These are phyloP conservation scores for Hypocrella siamensis DNA, from an alignment of 2,329 filamentous ascomycete genomes.

Conservation along the genomic window DNA sequence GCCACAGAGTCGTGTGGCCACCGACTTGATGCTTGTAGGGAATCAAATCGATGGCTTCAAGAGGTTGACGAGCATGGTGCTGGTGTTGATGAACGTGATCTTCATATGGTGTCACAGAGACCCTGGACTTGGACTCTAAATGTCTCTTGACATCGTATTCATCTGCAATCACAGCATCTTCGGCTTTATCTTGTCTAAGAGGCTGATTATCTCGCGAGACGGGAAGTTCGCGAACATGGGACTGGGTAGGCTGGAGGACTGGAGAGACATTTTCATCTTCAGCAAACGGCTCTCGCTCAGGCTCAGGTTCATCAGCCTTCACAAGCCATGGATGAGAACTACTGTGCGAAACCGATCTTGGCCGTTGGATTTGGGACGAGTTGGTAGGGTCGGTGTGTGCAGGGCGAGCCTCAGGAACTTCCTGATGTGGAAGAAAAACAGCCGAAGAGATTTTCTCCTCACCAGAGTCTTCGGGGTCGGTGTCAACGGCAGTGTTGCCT, in stretches of 20 bases:
- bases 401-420: slow-evolving; percentile 21
- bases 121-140: slow-evolving; percentile 15
- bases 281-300: slow-evolving; percentile 11
- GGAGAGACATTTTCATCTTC: slow-evolving; percentile 9
- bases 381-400: slow-evolving; percentile 14
- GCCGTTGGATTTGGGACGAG: slow-evolving; percentile 30
- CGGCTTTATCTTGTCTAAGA: slow-evolving; percentile 15
- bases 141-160: slow-evolving; percentile 23
- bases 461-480: slow-evolving; percentile 44
- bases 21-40: slow-evolving; percentile 96
- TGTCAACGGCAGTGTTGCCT: slow-evolving; percentile 7
- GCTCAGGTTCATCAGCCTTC: slow-evolving; percentile 36
- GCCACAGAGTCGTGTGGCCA: slow-evolving; percentile 89
- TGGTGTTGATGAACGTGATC: slow-evolving; percentile 37
- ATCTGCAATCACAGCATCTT: slow-evolving; percentile 25
- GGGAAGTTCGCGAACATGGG: slow-evolving; percentile 14
- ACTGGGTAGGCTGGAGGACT: slow-evolving; percentile 10
- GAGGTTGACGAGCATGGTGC: slow-evolving; percentile 39
- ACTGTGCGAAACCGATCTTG: slow-evolving; percentile 23
- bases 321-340: slow-evolving; percentile 37
- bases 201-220: slow-evolving; percentile 15
- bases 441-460: slow-evolving; percentile 81
- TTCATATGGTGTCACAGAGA: slow-evolving; percentile 24
- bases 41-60: slow-evolving; percentile 88
- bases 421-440: slow-evolving; percentile 65